Evolutionary conservation across 345 rosid genomes (phyloP), one percentile per base, ranked within the genome.

Genomic region (Dipteronia sinensis): DNA sequence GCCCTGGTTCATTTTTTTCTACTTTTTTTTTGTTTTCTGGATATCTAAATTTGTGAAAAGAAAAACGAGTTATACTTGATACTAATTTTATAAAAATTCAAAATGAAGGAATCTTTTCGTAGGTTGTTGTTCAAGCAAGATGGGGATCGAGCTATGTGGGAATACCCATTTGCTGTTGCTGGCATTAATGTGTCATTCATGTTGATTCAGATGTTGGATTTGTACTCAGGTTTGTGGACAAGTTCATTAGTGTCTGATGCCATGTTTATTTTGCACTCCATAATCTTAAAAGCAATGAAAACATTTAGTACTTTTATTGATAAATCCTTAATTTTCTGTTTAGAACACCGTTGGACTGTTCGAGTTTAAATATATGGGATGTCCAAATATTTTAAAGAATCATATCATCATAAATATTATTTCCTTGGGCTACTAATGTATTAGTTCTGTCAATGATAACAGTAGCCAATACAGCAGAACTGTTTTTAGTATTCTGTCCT

Each of bases 141-240:
- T 63, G 99, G 98, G 22, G 75, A 82, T 29, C 79, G 99, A 76
- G 97, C 99, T 63, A 79, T 90, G 67, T 94, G 99, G 99, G 98
- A 96, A 82, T 96, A 96, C 77, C 98, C 98, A 27, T 96, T 96
- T 80, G 99, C 99, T 19, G 99, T 90, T 82, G 99, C 99, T 67
- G 99, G 99, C 81, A 91, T 96, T 78, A 96, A 96, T 78, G 87
- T 96, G 67, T 86, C 99, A 25, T 94, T 88, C 82, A 92, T 96
- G 99, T 82, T 94, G 80, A 94, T 91, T 81, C 98, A 88, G 85
- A 94, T 96, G 99, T 84, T 96, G 82, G 99, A 94, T 81, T 83
- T 96, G 76, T 84, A 77, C 62, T 83, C 97, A 84, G 90, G 90
- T 94, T 71, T 19, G 86, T 71, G 20, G 13, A 71, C 76, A 65